phyloP scores from a whole-genome alignment of 345 rosid genomes.

The Leavenworthia alabamica region DNA sequence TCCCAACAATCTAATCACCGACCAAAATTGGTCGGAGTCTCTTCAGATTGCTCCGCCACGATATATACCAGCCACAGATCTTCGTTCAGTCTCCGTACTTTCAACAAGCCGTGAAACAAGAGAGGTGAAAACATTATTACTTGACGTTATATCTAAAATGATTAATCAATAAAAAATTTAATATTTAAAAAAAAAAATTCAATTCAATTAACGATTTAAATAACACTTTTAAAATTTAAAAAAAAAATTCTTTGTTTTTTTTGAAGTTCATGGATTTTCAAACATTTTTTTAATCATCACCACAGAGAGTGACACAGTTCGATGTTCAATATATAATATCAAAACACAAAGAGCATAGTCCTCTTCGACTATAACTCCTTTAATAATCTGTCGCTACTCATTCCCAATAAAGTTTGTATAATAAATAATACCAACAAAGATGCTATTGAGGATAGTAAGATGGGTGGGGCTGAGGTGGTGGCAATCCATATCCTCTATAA shows the following conservation, averaged over 20 bases:
- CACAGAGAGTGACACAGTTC: too few species aligned
- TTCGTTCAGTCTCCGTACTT: conserved; percentile 41
- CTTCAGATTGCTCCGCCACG: background rate
- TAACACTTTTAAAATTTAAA: too few species aligned
- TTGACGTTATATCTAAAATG: too few species aligned
- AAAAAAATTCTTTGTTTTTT: too few species aligned
- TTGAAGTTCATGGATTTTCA: too few species aligned
- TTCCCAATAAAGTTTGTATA: background rate
- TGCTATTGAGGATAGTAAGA: conserved; percentile 48
- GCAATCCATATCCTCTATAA: conserved; percentile 32
- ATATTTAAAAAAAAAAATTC: too few species aligned
- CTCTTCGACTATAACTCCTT: background rate
- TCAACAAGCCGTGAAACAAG: conserved; percentile 15
- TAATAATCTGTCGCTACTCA: background rate
- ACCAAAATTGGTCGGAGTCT: conserved; percentile 12
- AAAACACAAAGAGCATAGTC: background rate
- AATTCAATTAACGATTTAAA: too few species aligned
- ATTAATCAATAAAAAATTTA: too few species aligned
- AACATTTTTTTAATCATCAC: too few species aligned
- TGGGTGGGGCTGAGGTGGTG: conserved; percentile 42
- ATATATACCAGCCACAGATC: conserved; percentile 32
- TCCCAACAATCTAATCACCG: background rate
- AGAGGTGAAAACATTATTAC: too few species aligned
- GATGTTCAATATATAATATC: background rate
- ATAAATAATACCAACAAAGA: background rate